Conservation (phyloP, 306 rosid species). For the Delonix regia region DNA sequence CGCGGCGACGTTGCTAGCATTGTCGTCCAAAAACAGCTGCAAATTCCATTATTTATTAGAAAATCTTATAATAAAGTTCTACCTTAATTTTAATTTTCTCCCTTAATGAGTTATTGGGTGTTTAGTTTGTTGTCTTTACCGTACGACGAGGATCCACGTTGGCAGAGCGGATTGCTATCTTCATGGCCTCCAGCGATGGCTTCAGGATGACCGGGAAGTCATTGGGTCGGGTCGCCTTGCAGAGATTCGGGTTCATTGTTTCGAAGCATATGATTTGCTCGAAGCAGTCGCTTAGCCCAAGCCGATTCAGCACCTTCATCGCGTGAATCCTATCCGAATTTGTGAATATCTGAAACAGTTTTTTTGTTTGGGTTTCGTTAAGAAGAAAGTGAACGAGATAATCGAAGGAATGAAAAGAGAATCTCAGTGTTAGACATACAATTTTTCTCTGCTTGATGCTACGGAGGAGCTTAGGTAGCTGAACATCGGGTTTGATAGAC, state of each 20-base stretch:
- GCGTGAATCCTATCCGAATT: constrained; percentile 87
- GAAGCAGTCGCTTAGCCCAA: constrained; percentile 69
- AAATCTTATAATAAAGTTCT: background rate
- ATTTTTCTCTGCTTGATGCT: constrained; percentile 71
- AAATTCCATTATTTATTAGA: background rate
- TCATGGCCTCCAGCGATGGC: constrained; percentile 77
- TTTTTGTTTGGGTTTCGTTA: background rate
- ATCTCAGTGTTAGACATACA: constrained; percentile 35
- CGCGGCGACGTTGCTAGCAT: background rate
- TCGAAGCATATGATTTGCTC: constrained; percentile 84
- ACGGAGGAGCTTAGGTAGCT: constrained; percentile 61
- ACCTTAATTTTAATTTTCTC: background rate
- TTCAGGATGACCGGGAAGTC: constrained; percentile 78
- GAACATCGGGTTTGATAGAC: constrained; percentile 62
- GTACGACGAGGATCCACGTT: constrained; percentile 73
- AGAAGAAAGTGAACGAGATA: background rate
- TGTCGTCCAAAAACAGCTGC: constrained; percentile 15
- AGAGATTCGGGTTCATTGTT: constrained; percentile 82
- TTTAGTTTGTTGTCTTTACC: constrained; percentile 36
- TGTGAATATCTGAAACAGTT: constrained; percentile 65
- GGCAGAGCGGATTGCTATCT: constrained; percentile 55
- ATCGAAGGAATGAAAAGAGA: background rate
- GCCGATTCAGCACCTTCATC: constrained; percentile 51
- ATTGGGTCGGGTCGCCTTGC: constrained; percentile 54
- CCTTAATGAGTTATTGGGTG: background rate